Evolutionary conservation across 352 stramenopile species (phyloP), one percentile per base, ranked within the genome.

Genomic region (Phytophthora meadii): DNA sequence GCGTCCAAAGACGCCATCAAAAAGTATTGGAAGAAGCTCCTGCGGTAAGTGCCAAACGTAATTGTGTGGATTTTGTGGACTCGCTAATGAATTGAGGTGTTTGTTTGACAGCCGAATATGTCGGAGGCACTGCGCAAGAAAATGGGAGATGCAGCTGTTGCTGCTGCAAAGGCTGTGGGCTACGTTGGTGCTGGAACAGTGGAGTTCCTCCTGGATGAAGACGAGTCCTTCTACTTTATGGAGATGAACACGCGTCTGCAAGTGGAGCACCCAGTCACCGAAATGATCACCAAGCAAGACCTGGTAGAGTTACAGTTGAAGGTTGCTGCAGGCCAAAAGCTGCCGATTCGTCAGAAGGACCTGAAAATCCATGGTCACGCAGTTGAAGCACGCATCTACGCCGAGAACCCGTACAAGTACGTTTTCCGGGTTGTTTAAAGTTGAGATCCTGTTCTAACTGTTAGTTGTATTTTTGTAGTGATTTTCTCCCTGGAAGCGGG

Each of bases 171-270:
- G 65, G 90, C 92, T 30, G 90, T 98, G 17, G 91, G 89, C 36
- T 98, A 98, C 68, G 89, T 95, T 55, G 92, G 92, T 17, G 94
- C 94, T 30, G 94, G 94, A 40, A 98, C 94, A 10, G 94, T 98
- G 32, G 94, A 98, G 76, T 98, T 98, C 66, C 79, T 98, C 22
- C 60, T 97, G 44, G 94, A 98, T 70, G 79, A 93, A 36, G 81
- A 93, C 62, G 86, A 95, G 56, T 89, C 82, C 24, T 98, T 98
- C 61, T 98, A 98, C 67, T 98, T 98, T 59, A 97, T 98, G 88
- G 94, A 98, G 68, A 98, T 98, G 92, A 98, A 98, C 84, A 98
- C 94, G 34, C 91, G 94, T 22, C 75, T 98, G n/a, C 94, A 98
- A 76, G 94, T 98, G 14, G 90, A 98, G 66, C 93, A 98, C 62